These are phyloP conservation scores for Phialophora tarda DNA, from an alignment of 2,329 filamentous ascomycete genomes.

Conservation along the genomic window DNA sequence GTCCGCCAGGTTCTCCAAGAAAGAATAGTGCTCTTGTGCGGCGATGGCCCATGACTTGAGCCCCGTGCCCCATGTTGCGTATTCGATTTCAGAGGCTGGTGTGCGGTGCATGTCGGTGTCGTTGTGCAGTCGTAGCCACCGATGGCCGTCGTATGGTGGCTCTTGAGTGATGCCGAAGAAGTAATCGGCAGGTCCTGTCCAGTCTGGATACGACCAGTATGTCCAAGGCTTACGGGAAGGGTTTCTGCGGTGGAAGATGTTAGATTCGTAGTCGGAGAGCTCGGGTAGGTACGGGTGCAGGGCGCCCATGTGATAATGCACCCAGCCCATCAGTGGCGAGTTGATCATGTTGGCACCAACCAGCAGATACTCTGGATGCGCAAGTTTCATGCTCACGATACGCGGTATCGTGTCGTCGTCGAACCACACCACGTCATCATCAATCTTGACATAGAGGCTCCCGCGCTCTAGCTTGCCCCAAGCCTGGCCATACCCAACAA, in stretches of 20 bases:
- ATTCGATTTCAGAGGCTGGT: slow-evolving; percentile 57
- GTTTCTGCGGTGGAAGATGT: slow-evolving; percentile 13
- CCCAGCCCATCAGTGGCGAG: slow-evolving; percentile 59
- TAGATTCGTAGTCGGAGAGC: slow-evolving; percentile 21
- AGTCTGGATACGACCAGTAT: slow-evolving; percentile 44
- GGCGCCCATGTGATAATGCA: slow-evolving; percentile 61
- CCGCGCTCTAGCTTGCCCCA: slow-evolving; percentile 41
- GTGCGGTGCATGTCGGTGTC: slow-evolving; percentile 52
- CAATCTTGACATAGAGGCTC: slow-evolving; percentile 53
- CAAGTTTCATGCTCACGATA: slow-evolving; percentile 59
- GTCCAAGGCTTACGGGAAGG: slow-evolving; percentile 43
- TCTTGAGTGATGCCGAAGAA: slow-evolving; percentile 41
- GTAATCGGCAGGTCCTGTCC: slow-evolving; percentile 45
- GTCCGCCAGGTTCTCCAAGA: slow-evolving; percentile 55
- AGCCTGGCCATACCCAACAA: slow-evolving; percentile 42
- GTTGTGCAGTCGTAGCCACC: slow-evolving; percentile 55
- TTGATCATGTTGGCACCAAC: slow-evolving; percentile 65
- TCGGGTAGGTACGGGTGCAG: slow-evolving; percentile 62
- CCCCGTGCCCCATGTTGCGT: slow-evolving; percentile 46
- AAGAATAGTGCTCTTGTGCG: slow-evolving; percentile 56
- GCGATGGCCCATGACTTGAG: slow-evolving; percentile 39
- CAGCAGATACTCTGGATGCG: slow-evolving; percentile 57
- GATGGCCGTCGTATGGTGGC: slow-evolving; percentile 51
- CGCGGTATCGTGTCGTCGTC: slow-evolving; percentile 58
- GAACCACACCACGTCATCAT: slow-evolving; percentile 54